Evolutionary conservation across 2,329 filamentous ascomycete species (phyloP), one percentile per base, ranked within the genome.

Genomic region (Helotiales sp.): DNA sequence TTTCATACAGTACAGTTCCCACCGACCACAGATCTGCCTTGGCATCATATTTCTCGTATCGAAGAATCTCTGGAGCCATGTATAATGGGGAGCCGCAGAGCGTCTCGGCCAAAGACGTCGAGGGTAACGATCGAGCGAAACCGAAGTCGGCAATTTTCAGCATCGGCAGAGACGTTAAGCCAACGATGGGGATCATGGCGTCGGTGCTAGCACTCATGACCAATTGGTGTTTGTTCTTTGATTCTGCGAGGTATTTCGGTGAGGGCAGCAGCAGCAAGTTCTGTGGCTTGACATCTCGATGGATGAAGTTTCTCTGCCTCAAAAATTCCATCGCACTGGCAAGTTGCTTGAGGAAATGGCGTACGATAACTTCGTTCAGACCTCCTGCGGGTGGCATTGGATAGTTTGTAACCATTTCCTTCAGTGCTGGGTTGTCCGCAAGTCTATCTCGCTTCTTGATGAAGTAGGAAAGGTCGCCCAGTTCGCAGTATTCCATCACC

Each of bases 1-100:
- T 96, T 76, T 99, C 95, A 71, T 91, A 96, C 24, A 96, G 77
- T 8, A 99, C 95, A 17, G 95, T 96, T 51, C 95, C 95, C 31
- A 97, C 91, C 22, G 95, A 99, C 95, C 95, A 99, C 31, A 99
- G 78, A 76, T 99, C 95, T 47, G 93, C 93, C 74, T 96, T 96
- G 63, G 93, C 91, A 76, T 96, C 93, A 73, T 99, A 99, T 70
- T 93, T 93, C 73, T 99, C 93, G 69, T 98, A 99, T 59, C 93
- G 87, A 61, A 99, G 79, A 63, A 99, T 99, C 76, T 99, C 95
- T 3, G 95, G 95, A 0, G 95, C 95, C 95, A 99, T 99, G 77
- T 99, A 99, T 25, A 99, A 79, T 9, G 95, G 95, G 12, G 95
- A 98, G 17, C 95, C 95, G 73, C 95, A 99, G 0, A 99, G 84